Percentiles rank a stretch among this genome's conserved stretches.
Evolutionary conservation across 805 yeast species (phyloP).

Genomic region (Hanseniaspora nectarophila): DNA sequence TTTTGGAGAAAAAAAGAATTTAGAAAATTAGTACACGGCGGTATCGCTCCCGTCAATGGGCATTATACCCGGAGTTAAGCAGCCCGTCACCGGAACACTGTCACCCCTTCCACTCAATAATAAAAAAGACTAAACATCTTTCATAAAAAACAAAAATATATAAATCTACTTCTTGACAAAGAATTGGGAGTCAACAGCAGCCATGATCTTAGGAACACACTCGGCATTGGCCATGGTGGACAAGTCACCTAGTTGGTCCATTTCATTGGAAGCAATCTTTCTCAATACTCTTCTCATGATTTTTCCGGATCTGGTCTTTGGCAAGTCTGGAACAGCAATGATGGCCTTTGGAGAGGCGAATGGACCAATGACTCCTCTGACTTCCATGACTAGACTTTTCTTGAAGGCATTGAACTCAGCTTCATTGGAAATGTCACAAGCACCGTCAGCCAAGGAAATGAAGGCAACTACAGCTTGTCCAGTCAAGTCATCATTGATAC

Average conservation of each 20-base stretch:
- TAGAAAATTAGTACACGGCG: too few species aligned
- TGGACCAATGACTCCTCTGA: conserved; percentile 62
- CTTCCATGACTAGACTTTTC: conserved; percentile 71
- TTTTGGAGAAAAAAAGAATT: too few species aligned
- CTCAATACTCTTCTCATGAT: conserved; percentile 96
- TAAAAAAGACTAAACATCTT: neutral
- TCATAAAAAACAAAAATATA: neutral
- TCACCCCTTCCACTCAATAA: neutral
- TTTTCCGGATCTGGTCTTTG: conserved; percentile 97
- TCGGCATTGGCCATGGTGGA: conserved; percentile 81
- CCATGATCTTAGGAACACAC: conserved; percentile 65
- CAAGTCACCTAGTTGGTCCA: conserved; percentile 82
- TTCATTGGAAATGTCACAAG: conserved; percentile 24
- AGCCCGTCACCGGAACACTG: too few species aligned
- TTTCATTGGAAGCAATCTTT: conserved; percentile 85
- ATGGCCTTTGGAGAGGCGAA: conserved; percentile 93
- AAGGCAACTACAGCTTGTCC: conserved; percentile 97
- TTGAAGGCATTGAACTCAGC: conserved; percentile 44
- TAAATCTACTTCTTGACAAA: conserved; percentile 20
- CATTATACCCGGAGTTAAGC: too few species aligned
- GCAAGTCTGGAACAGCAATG: conserved; percentile 76
- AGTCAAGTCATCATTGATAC: conserved; percentile 85
- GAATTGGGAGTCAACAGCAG: conserved; percentile 43
- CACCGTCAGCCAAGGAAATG: conserved; percentile 58
- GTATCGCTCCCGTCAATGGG: too few species aligned